phyloP scores from a whole-genome alignment of 2,329 filamentous ascomycete genomes.

The Monilinia vaccinii-corymbosi region DNA sequence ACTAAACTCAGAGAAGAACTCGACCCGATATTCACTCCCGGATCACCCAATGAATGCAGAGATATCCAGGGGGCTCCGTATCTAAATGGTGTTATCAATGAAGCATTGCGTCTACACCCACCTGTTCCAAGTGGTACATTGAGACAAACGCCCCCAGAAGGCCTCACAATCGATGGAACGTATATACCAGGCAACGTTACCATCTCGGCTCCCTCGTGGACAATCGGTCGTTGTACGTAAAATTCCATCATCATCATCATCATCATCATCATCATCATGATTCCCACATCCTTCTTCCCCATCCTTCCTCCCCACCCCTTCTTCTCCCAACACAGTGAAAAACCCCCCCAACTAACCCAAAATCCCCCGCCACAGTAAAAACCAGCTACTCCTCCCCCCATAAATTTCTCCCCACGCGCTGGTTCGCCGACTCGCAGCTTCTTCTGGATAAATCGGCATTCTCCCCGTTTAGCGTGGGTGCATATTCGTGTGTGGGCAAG shows the following conservation, averaged over 20 bases:
- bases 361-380: too few species aligned
- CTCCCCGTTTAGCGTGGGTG: conserved; percentile 21
- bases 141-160: conserved; percentile 31
- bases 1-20: conserved; percentile 16
- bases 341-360: too few species aligned
- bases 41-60: conserved; percentile 10
- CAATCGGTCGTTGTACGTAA: conserved; percentile 14
- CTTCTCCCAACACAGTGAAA: too few species aligned
- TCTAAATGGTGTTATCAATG: conserved; percentile 18
- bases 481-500: conserved; percentile 26
- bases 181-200: conserved; percentile 13
- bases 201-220: conserved; percentile 11
- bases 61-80: conserved; percentile 5
- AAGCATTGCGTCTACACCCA: conserved; percentile 15
- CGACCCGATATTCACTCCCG: neutral
- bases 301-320: too few species aligned
- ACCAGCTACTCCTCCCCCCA: conserved; percentile 4
- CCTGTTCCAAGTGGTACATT: conserved; percentile 18
- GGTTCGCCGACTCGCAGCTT: conserved; percentile 17
- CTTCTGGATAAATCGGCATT: conserved; percentile 23
- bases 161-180: conserved; percentile 16
- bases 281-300: too few species aligned
- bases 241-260: too few species aligned
- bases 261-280: too few species aligned
- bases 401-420: conserved; percentile 30